These are phyloP conservation scores for bread wheat (Triticum aestivum) DNA, from an alignment of 176 grass and related monocot genomes.

Conservation along the genomic window IWGSC_CS_RefSeq_v2.1 NC_057814.1:166877953-166878452, in stretches of 20 bases:
- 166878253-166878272: not conserved
- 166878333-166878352: not conserved
- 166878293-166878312: not conserved
- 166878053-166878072: not conserved
- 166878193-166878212: not conserved
- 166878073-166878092: not conserved
- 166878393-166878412: too few species aligned
- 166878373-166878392: too few species aligned
- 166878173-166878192: slow-evolving; percentile 1
- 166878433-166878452: not conserved
- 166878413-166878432: not conserved
- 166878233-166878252: not conserved
- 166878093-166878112: not conserved
- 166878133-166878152: slow-evolving; percentile 4
- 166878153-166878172: not conserved
- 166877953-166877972: not conserved
- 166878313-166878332: not conserved
- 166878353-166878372: not conserved
- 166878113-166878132: not conserved
- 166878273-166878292: not conserved
- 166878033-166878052: slow-evolving; percentile 14
- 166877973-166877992: slow-evolving; percentile 8
- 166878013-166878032: not conserved
- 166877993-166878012: not conserved
- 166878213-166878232: not conserved